A percentile compares a stretch with the other conserved stretches of the same genome.
Conservation (phyloP, 306 rosid species). For the Prunus persica region DNA sequence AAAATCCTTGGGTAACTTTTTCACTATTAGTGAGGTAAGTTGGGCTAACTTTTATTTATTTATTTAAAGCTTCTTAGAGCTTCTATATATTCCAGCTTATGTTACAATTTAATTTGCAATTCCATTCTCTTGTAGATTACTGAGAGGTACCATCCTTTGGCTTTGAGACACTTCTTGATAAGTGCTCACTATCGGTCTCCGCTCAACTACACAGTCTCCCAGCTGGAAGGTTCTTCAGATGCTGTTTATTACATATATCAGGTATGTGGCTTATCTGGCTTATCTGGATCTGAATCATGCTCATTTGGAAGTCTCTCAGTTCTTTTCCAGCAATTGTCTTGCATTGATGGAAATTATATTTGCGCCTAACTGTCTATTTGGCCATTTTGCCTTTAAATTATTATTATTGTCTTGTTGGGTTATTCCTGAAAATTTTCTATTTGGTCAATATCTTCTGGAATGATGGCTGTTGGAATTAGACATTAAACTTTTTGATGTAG, state of each 20-base stretch:
- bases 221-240: constrained; percentile 83
- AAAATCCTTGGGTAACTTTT: constrained; percentile 88
- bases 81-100: constrained; percentile 21
- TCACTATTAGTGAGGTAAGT: constrained; percentile 91
- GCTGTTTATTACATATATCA: constrained; percentile 80
- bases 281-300: background rate
- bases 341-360: background rate
- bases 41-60: background rate
- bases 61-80: background rate
- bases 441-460: background rate
- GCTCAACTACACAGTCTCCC: constrained; percentile 65
- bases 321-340: background rate
- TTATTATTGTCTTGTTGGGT: background rate
- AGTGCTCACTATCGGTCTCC: constrained; percentile 89
- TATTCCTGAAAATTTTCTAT: background rate
- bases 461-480: background rate
- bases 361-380: background rate
- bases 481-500: background rate
- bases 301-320: background rate
- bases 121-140: constrained; percentile 55
- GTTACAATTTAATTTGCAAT: constrained; percentile 17
- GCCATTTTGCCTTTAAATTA: background rate
- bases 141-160: constrained; percentile 73
- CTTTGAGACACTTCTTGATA: constrained; percentile 81
- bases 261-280: constrained; percentile 36